These are phyloP conservation scores for Gonapodya sp. DNA, from an alignment of 192 early-diverging fungal genomes.

Conservation along the genomic window DNA sequence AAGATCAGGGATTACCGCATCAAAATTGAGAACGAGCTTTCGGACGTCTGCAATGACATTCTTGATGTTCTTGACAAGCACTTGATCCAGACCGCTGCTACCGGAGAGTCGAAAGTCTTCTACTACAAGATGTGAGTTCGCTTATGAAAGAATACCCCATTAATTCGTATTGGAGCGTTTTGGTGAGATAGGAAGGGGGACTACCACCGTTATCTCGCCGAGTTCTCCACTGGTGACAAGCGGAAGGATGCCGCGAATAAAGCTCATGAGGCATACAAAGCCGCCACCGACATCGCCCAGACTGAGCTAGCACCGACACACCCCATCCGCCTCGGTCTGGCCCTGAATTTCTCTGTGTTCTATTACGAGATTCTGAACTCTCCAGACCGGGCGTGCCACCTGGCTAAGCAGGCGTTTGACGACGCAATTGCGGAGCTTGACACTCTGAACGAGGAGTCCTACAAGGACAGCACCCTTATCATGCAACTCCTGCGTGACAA, in stretches of 20 bases:
- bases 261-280: constrained; percentile 90
- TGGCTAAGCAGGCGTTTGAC: constrained; percentile 96
- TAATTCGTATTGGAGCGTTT: background rate
- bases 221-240: constrained; percentile 83
- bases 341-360: constrained; percentile 98
- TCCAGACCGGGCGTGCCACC: constrained; percentile 91
- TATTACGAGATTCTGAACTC: constrained; percentile 99
- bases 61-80: constrained; percentile 80
- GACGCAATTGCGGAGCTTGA: constrained; percentile 99
- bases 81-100: constrained; percentile 81
- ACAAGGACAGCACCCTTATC: constrained; percentile 99
- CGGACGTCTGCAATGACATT: constrained; percentile 93
- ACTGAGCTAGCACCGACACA: constrained; percentile 93
- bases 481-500: constrained; percentile 99
- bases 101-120: constrained; percentile 98
- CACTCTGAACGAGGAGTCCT: constrained; percentile 95
- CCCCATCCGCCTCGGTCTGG: constrained; percentile 95
- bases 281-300: constrained; percentile 88
- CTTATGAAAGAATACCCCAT: background rate
- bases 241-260: constrained; percentile 71
- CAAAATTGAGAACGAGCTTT: constrained; percentile 92
- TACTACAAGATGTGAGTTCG: constrained; percentile 94
- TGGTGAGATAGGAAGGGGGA: constrained; percentile 77
- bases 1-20: constrained; percentile 90
- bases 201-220: constrained; percentile 98